Conservation (phyloP, 345 rosid genomes). For the Gossypium herbaceum region DNA sequence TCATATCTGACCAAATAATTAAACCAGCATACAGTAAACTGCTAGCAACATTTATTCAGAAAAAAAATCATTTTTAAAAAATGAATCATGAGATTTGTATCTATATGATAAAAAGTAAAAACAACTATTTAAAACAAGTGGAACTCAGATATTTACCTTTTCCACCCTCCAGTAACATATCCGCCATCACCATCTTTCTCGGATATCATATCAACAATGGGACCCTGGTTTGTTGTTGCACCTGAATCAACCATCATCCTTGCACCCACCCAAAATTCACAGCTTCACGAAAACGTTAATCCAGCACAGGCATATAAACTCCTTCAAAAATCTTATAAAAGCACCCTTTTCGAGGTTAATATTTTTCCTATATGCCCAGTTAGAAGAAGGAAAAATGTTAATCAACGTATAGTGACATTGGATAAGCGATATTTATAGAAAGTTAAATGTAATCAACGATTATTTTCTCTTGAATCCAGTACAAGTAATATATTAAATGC, state of each 20-base stretch:
- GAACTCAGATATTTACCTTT: conserved; percentile 48
- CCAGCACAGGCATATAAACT: conserved; percentile 35
- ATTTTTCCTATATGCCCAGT: conserved; percentile 43
- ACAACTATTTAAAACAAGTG: not conserved
- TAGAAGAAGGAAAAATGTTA: conserved; percentile 21
- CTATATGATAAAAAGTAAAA: not conserved
- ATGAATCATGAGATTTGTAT: not conserved
- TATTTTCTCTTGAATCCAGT: not conserved
- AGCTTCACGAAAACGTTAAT: conserved; percentile 28
- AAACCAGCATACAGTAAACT: not conserved
- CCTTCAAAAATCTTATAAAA: conserved; percentile 22
- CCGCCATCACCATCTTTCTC: conserved; percentile 74
- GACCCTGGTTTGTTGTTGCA: conserved; percentile 41
- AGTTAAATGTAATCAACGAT: not conserved
- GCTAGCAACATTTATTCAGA: no score
- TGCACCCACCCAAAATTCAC: conserved; percentile 19
- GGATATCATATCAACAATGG: conserved; percentile 29
- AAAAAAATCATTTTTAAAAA: not conserved
- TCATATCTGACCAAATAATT: not conserved
- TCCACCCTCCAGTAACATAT: conserved; percentile 79
- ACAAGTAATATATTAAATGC: not conserved
- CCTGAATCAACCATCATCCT: conserved; percentile 86
- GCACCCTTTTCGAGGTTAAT: conserved; percentile 19
- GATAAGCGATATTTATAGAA: not conserved
- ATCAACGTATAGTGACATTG: not conserved